A percentile compares a stretch with the other conserved stretches of the same genome.
These are phyloP conservation scores for Lactarius sanguifluus DNA, from an alignment of 768 basidiomycete species.

Conservation along the genomic window DNA sequence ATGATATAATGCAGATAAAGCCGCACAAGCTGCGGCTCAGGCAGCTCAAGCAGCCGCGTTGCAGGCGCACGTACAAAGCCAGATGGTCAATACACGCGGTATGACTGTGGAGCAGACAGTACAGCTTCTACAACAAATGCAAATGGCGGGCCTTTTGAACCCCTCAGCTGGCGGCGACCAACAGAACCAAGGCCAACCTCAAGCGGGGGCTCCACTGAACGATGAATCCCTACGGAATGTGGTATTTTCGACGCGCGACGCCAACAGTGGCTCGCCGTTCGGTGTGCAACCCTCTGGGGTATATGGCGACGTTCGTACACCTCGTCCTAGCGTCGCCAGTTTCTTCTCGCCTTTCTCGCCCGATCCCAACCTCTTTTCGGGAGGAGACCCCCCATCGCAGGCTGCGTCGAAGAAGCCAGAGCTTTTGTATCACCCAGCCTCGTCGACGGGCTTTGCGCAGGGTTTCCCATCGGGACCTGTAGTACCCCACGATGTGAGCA, in stretches of 20 bases:
- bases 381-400: conserved; percentile 42
- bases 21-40: conserved; percentile 86
- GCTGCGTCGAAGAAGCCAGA: conserved; percentile 40
- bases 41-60: conserved; percentile 66
- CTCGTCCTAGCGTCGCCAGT: conserved; percentile 20
- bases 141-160: conserved; percentile 42
- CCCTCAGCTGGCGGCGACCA: conserved; percentile 29
- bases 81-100: conserved; percentile 26
- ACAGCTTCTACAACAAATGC: conserved; percentile 58
- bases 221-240: conserved; percentile 24
- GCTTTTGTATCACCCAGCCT: conserved; percentile 45
- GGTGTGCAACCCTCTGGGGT: conserved; percentile 23
- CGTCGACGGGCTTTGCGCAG: conserved; percentile 6
- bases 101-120: conserved; percentile 64
- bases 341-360: conserved; percentile 79
- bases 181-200: conserved; percentile 32
- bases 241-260: conserved; percentile 22
- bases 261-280: conserved; percentile 23
- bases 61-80: conserved; percentile 46
- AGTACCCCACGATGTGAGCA: conserved; percentile 19
- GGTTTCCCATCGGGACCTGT: conserved; percentile 47
- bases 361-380: conserved; percentile 54
- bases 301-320: conserved; percentile 24
- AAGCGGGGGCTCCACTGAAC: conserved; percentile 24
- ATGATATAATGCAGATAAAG: conserved; percentile 61